Base-by-base conservation (phyloP, 805 yeast genomes). In the Pichia rugopelliculosa region DNA sequence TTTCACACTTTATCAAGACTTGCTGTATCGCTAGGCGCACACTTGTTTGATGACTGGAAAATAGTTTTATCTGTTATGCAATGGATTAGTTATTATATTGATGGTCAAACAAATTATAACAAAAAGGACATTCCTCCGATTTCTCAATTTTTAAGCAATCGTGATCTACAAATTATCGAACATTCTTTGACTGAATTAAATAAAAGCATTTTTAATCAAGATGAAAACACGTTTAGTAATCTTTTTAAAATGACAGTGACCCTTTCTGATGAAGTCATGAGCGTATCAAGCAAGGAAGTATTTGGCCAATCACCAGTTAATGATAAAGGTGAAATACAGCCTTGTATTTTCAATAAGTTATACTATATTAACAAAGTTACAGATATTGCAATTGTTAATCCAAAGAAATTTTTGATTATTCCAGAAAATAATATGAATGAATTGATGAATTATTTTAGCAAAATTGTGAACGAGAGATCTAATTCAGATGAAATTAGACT, bases 1-100 rank as follows among this genome's bases (percentile, higher is more conserved):
- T 76, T 88, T 36, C 71, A 96, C 43, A 96, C 96, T 0, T 64
- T 91, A 36, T 68, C 82, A 4, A 85, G 87, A 50, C 68, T 91
- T 42, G 89, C 91, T 0, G 74, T 82, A 3, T 85, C 96, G 0
- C 65, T 91, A n/a, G 97, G 96, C 0, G 76, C 90, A 1, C 75
- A 80, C 1, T 70, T 91, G 15, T 75, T 75, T 6, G 60, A 67
- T 3, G 77, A 84, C 27, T 91, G 98, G 98, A 63, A 66, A 12
- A 72, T 72, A 17, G 61, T 83, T 5, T 58, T 82, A 18, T 72
- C 77, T 5, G 76, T 95, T 0, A 70, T 88, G 48, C 95, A 85
- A 62, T 86, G 95, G 95, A 72, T 83, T 42, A 80, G 84, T 47
- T 85, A 80, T 56, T 84, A 70, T 54, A 56, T 84, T n/a, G 72